Conservation (phyloP, 345 rosid species). For the Syzygium jambos region DNA sequence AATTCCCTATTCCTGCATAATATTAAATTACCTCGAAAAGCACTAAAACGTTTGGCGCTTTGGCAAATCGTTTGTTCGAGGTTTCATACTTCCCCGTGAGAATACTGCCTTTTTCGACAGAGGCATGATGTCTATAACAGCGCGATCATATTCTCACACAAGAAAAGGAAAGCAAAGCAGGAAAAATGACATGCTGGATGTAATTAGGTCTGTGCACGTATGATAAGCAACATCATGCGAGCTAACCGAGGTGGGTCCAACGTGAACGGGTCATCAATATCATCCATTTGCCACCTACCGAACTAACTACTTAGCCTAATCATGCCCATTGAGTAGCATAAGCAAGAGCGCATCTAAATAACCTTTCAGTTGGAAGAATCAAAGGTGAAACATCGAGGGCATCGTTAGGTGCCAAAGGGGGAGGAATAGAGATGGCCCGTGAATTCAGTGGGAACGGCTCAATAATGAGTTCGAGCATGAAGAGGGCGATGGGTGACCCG, state of each 20-base stretch:
- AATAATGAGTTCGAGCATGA: neutral
- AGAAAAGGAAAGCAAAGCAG: neutral
- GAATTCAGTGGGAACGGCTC: neutral
- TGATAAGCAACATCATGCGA: neutral
- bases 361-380: neutral
- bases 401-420: neutral
- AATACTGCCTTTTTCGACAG: neutral
- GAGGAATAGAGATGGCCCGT: neutral
- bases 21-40: neutral
- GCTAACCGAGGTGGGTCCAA: neutral
- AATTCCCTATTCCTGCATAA: neutral
- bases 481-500: neutral
- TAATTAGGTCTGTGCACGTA: neutral
- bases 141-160: neutral
- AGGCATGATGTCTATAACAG: neutral
- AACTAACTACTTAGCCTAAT: neutral
- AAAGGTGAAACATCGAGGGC: neutral
- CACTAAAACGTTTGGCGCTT: neutral
- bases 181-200: neutral
- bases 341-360: neutral
- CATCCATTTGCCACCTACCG: neutral
- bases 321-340: neutral
- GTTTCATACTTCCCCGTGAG: neutral
- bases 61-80: neutral
- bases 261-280: neutral